Conservation (phyloP, 73 alveolate species). For the Blepharisma japonicum region DNA sequence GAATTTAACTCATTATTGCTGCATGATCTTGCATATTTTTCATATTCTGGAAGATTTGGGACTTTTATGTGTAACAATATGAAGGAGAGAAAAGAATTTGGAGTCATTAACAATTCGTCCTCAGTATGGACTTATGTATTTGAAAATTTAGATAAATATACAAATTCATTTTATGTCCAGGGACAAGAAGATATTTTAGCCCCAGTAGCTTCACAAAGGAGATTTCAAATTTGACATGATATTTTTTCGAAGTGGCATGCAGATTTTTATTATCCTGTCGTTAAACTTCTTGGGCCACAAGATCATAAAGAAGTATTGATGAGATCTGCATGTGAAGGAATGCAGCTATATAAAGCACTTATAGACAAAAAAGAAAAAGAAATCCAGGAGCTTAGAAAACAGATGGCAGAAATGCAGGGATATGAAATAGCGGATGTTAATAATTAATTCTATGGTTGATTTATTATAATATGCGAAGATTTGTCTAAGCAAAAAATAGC, state of each 20-base stretch:
- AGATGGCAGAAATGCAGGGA: constrained; percentile 8
- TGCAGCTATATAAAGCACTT: constrained; percentile 22
- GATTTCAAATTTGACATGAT: constrained; percentile 1
- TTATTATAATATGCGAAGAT: no score
- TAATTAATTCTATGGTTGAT: no score
- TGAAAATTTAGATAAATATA: constrained; percentile 21
- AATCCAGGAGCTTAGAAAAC: not conserved
- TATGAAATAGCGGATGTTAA: no score
- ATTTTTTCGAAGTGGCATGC: constrained; percentile 23
- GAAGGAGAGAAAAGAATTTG: constrained; percentile 50
- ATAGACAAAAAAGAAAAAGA: constrained; percentile 18
- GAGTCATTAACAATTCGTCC: not conserved
- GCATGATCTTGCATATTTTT: constrained; percentile 59
- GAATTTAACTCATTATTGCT: constrained; percentile 72
- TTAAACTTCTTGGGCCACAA: constrained; percentile 5
- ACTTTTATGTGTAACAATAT: constrained; percentile 81
- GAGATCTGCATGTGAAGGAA: constrained; percentile 29
- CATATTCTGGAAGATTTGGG: constrained; percentile 76
- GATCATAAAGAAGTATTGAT: constrained; percentile 25
- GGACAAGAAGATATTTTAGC: constrained; percentile 16
- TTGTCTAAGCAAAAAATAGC: no score
- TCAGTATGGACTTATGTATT: constrained; percentile 24
- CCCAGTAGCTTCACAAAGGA: constrained; percentile 1
- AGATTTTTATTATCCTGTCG: not conserved
- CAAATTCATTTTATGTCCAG: constrained; percentile 12